Evolutionary conservation across 352 stramenopile genomes (phyloP).

Genomic region (Globisporangium irregulare): DNA sequence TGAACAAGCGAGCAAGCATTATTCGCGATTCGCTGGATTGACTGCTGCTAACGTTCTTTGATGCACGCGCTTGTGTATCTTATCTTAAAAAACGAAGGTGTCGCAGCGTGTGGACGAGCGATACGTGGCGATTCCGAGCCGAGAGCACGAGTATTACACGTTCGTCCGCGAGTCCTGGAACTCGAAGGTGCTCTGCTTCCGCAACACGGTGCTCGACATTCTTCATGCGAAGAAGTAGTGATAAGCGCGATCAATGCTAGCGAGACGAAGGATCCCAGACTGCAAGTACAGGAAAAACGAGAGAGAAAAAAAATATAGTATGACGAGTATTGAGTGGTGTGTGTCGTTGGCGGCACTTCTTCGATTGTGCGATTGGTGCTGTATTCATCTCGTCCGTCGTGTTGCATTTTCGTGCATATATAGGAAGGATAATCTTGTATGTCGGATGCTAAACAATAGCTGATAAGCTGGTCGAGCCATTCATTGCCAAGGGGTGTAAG

Average conservation of each 20-base stretch:
- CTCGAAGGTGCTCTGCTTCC: slow-evolving; percentile 57
- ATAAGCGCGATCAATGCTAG: neutral
- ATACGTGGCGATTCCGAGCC: slow-evolving; percentile 62
- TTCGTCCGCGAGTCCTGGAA: slow-evolving; percentile 70
- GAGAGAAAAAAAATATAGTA: slow-evolving; percentile 5
- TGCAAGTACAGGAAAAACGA: neutral
- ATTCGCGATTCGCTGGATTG: too few relatives aligned
- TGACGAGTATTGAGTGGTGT: slow-evolving; percentile 5
- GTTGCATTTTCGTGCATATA: neutral
- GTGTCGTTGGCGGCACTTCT: neutral
- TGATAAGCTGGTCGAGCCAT: neutral
- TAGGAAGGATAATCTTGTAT: neutral
- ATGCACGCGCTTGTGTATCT: neutral
- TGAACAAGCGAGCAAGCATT: neutral
- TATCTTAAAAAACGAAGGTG: neutral
- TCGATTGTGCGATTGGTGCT: neutral
- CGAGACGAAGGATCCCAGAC: neutral
- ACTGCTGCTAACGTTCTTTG: neutral
- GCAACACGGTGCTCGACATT: slow-evolving; percentile 51
- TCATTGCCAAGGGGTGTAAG: neutral
- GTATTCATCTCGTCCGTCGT: neutral
- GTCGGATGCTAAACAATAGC: neutral
- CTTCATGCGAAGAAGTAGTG: slow-evolving; percentile 42
- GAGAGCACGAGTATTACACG: slow-evolving; percentile 84
- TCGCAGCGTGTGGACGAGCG: slow-evolving; percentile 31